Conservation (phyloP, 2,329 filamentous ascomycete species). For the Verticillium longisporum region DNA sequence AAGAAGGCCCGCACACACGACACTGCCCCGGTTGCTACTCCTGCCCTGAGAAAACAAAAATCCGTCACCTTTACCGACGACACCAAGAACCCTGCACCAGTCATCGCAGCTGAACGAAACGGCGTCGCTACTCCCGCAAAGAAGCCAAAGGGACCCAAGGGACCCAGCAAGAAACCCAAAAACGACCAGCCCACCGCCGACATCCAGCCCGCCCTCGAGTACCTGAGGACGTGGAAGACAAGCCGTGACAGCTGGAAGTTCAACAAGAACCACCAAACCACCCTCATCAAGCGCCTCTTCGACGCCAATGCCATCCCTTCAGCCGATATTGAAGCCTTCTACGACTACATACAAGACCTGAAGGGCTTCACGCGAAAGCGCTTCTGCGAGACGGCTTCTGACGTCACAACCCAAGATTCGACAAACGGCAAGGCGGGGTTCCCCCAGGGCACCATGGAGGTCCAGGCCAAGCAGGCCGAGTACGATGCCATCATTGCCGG, state of each 20-base stretch:
- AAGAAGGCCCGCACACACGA: constrained; percentile 20
- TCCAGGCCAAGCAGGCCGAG: constrained; percentile 44
- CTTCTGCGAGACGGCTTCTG: constrained; percentile 58
- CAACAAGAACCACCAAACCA: constrained; percentile 86
- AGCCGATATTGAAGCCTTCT: constrained; percentile 61
- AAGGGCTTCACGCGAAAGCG: constrained; percentile 68
- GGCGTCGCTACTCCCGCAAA: constrained; percentile 11
- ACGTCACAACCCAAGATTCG: constrained; percentile 50
- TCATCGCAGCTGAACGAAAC: constrained; percentile 6
- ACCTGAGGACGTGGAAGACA: constrained; percentile 69
- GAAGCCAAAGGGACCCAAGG: constrained; percentile 18
- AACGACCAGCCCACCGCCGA: constrained; percentile 33
- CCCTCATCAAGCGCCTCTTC: constrained; percentile 77
- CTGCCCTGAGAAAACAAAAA: constrained; percentile 28
- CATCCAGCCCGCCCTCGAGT: constrained; percentile 62
- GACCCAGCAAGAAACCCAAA: constrained; percentile 25
- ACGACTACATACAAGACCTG: constrained; percentile 72
- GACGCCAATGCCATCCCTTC: constrained; percentile 64
- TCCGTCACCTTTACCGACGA: constrained; percentile 43
- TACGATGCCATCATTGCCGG: constrained; percentile 49
- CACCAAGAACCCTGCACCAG: constrained; percentile 22
- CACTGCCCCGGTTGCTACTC: constrained; percentile 5
- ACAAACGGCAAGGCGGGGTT: constrained; percentile 39
- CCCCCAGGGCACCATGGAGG: constrained; percentile 38
- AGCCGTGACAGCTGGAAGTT: constrained; percentile 80